A percentile compares a stretch with the other conserved stretches of the same genome.
Conservation (phyloP, 305 asterid genomes). For the Plantago lanceolata region DNA sequence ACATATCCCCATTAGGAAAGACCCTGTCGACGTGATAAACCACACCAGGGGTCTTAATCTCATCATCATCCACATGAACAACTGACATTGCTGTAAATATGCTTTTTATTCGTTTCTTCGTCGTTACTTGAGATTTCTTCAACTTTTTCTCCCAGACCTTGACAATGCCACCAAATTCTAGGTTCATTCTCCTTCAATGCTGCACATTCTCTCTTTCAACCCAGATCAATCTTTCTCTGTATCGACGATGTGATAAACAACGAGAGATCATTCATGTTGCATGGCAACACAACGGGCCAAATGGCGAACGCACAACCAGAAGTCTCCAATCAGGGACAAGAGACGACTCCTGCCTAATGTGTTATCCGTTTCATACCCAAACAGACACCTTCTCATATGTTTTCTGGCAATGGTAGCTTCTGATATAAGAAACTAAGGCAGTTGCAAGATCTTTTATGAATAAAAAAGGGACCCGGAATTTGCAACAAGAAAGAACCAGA, state of each 20-base stretch:
- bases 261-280: slow-evolving; percentile 11
- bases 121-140: slow-evolving; percentile 11
- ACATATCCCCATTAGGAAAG: slow-evolving; percentile 64
- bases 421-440: background rate
- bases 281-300: background rate
- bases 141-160: slow-evolving; percentile 21
- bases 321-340: background rate
- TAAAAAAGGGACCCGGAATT: slow-evolving; percentile 17
- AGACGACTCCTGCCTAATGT: background rate
- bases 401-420: slow-evolving; percentile 4
- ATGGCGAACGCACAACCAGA: background rate
- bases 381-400: background rate
- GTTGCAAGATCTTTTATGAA: background rate
- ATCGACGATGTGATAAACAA: slow-evolving; percentile 3
- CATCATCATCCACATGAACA: slow-evolving; percentile 86
- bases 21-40: slow-evolving; percentile 52
- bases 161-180: slow-evolving; percentile 15
- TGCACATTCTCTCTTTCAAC: slow-evolving; percentile 3
- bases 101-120: slow-evolving; percentile 9
- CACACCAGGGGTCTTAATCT: slow-evolving; percentile 36
- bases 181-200: slow-evolving; percentile 17
- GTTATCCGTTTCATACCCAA: slow-evolving; percentile 7
- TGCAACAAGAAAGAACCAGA: slow-evolving; percentile 8
- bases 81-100: slow-evolving; percentile 70
- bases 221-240: slow-evolving; percentile 1